These are phyloP conservation scores for Colletotrichum kahawae DNA, from an alignment of 2,329 filamentous ascomycete genomes.

Conservation along the genomic window DNA sequence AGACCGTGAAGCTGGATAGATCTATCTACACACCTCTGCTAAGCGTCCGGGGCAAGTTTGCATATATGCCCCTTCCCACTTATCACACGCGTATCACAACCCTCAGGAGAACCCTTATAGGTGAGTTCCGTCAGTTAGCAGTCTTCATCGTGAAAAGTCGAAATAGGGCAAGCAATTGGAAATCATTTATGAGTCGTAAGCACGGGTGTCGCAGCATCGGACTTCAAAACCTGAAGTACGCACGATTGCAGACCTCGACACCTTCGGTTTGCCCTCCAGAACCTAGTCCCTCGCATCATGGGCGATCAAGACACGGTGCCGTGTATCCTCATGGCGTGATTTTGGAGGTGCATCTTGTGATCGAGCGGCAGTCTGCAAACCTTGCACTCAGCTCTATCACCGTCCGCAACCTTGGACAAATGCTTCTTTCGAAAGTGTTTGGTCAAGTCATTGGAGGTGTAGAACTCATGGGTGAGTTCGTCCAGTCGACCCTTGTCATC, in stretches of 20 bases:
- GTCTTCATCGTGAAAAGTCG: neutral
- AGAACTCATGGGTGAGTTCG: neutral
- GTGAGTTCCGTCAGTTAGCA: no score
- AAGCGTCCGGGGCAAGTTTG: neutral
- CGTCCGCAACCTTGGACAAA: slow-evolving; percentile 1
- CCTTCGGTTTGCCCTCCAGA: no score
- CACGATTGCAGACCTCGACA: no score
- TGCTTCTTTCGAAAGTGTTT: slow-evolving; percentile 19
- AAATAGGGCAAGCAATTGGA: no score
- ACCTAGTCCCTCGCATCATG: no score
- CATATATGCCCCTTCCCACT: no score
- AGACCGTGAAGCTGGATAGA: neutral
- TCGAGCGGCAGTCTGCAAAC: slow-evolving; percentile 2
- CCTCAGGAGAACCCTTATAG: neutral
- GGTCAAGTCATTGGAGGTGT: slow-evolving; percentile 10
- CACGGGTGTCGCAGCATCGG: neutral
- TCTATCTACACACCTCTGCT: neutral
- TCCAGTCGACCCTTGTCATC: neutral
- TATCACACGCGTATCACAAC: neutral
- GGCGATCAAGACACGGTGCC: neutral
- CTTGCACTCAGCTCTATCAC: neutral
- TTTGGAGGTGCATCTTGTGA: neutral
- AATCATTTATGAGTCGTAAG: neutral
- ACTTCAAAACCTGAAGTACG: neutral
- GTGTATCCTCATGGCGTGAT: neutral